Evolutionary conservation across 1,284 basidiomycete genomes (phyloP).

Genomic region (Austroboletus niveus): DNA sequence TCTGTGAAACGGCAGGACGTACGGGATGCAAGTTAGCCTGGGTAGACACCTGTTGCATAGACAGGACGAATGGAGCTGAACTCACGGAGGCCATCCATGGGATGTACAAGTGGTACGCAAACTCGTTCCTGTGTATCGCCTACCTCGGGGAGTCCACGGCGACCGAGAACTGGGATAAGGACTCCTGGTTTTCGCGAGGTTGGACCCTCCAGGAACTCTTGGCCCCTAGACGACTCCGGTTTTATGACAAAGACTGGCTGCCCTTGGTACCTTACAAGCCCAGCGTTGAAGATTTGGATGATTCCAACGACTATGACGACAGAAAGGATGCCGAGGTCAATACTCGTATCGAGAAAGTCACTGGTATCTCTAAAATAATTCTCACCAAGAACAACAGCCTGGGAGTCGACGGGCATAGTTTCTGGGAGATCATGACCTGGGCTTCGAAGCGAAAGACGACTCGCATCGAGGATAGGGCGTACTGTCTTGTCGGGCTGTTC

Average conservation of each 20-base stretch:
- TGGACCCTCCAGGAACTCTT: conserved; percentile 16
- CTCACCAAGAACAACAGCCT: conserved; percentile 6
- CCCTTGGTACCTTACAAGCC: not conserved
- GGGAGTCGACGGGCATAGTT: conserved; percentile 5
- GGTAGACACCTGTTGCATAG: conserved; percentile 20
- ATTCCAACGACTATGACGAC: not conserved
- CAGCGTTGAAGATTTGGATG: too few species aligned
- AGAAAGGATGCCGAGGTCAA: not conserved
- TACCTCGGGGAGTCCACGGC: conserved; percentile 9
- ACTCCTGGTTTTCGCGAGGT: conserved; percentile 16
- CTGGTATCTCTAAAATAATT: conserved; percentile 1
- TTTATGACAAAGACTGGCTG: conserved; percentile 14
- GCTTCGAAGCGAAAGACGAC: conserved; percentile 16
- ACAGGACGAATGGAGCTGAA: conserved; percentile 8
- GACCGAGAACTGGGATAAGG: not conserved
- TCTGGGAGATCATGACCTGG: conserved; percentile 21
- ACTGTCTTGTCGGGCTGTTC: conserved; percentile 16
- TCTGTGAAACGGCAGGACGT: conserved; percentile 10
- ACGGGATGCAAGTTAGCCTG: conserved; percentile 14
- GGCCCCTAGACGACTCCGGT: conserved; percentile 12
- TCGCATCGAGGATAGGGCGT: conserved; percentile 12
- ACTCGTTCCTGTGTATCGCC: conserved; percentile 12
- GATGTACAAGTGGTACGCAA: conserved; percentile 19
- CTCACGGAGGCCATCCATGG: conserved; percentile 17
- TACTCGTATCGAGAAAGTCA: not conserved